Evolutionary conservation across 371 early-diverging fungal species (phyloP), one percentile per base, ranked within the genome.

Genomic region (Capillidium rhysosporum): DNA sequence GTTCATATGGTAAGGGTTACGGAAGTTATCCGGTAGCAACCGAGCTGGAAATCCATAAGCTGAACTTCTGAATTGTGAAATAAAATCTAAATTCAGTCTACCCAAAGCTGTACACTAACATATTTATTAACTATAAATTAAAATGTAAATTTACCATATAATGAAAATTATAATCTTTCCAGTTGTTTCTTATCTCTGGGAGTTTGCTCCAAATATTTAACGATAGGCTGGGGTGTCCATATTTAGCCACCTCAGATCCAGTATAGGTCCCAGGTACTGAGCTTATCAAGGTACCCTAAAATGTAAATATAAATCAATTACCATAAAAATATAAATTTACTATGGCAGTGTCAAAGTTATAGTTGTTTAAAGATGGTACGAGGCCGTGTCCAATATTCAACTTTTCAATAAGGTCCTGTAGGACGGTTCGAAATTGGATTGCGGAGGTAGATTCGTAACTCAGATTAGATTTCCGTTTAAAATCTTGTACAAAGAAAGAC

Each of bases 91-190:
- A 34, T 29, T 34, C 8, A 51, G 38, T 9, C n/a, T 29, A 10
- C 51, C 51, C 28, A 51, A 23, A 21, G 51, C 51, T 12, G 51
- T 51, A 18, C 51, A 51, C 51, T 31, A 21, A 5, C 8, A 43
- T 7, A 43, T 43, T 43, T 51, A 38, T 34, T 18, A 34, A 16
- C 9, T 29, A 38, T 51, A 4, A 38, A 18, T 30, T 18, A n/a
- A 12, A 30, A 4, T 31, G 16, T 34, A n/a, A 29, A 5, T 51
- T 20, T 10, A 29, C 51, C 51, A 43, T 8, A 18, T 43, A 23
- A 10, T 51, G 29, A 3, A 39, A n/a, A 21, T 21, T 21, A 29
- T 29, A 20, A 2, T 9, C 14, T 24, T 20, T 51, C 21, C 20
- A 29, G 8, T 34, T 16, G 38, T 28, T 16, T 9, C 29, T 39